phyloP scores from a whole-genome alignment of 441 rosid genomes.

The Erodium chrysanthum region DNA sequence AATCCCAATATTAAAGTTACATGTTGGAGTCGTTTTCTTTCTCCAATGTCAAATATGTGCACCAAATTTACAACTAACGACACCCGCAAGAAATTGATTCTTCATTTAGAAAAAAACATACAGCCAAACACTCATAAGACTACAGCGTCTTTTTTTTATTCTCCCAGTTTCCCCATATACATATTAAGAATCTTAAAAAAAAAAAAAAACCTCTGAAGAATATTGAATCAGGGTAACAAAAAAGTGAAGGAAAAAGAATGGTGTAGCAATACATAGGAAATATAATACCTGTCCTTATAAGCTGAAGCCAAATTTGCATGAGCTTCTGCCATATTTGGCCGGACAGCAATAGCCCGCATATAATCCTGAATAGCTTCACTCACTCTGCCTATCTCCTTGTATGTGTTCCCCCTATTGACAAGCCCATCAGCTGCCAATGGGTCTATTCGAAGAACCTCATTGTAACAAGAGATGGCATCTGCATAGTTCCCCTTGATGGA shows the following conservation, averaged over 20 bases:
- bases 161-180: neutral
- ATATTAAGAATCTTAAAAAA: neutral
- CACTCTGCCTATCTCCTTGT: conserved; percentile 91
- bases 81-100: neutral
- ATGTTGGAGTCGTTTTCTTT: neutral
- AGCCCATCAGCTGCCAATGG: conserved; percentile 98
- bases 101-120: neutral
- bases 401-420: conserved; percentile 95
- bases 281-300: conserved; percentile 79
- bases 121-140: neutral
- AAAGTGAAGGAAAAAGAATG: neutral
- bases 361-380: conserved; percentile 95
- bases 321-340: conserved; percentile 97
- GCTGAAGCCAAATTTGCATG: conserved; percentile 99
- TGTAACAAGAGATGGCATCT: conserved; percentile 97
- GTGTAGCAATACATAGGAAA: neutral
- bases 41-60: neutral
- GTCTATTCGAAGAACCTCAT: conserved; percentile 93
- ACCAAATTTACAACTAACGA: neutral
- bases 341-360: conserved; percentile 59
- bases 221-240: neutral
- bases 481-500: conserved; percentile 63
- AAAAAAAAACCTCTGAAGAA: neutral
- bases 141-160: neutral
- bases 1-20: neutral